Percentiles rank a stretch among this genome's conserved stretches.
phyloP scores from a whole-genome alignment of 176 grass and related monocot species.

The Phragmites australis region DNA sequence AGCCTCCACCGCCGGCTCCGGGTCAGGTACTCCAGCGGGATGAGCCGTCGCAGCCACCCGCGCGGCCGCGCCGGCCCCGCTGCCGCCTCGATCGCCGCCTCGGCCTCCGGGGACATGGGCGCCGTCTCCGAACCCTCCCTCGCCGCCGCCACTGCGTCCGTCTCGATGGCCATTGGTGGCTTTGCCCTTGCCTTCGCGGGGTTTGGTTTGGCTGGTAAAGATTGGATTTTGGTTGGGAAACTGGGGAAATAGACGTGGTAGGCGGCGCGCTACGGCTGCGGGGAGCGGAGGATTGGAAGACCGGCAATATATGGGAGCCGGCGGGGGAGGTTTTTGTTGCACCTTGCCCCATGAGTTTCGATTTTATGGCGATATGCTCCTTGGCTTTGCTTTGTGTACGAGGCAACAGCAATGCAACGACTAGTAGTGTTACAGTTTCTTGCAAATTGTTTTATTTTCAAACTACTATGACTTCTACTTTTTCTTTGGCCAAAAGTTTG shows the following conservation, averaged over 20 bases:
- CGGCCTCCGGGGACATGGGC: slow-evolving; percentile 6
- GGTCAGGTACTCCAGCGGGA: slow-evolving; percentile 32
- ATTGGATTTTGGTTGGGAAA: slow-evolving; percentile 21
- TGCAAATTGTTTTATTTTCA: not conserved
- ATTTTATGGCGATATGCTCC: not conserved
- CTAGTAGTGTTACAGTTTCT: not conserved
- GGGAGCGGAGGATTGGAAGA: not conserved
- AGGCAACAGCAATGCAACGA: not conserved
- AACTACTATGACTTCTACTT: not conserved
- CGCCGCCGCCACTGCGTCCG: not conserved
- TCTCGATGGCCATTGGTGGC: slow-evolving; percentile 33
- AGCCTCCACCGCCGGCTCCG: slow-evolving; percentile 37
- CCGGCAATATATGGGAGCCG: slow-evolving; percentile 8
- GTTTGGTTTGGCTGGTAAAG: slow-evolving; percentile 25
- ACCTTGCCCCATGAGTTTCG: not conserved
- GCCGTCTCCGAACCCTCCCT: slow-evolving; percentile 23
- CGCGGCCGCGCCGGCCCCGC: slow-evolving; percentile 16
- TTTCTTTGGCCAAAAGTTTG: not conserved
- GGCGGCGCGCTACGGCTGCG: slow-evolving; percentile 4
- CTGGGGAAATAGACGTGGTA: not conserved
- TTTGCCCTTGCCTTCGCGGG: not conserved
- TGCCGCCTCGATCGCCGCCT: not conserved
- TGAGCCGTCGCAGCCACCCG: slow-evolving; percentile 46
- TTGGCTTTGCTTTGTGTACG: slow-evolving; percentile 12
- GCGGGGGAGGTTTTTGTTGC: not conserved